Percentiles rank a stretch among this genome's conserved stretches.
These are phyloP conservation scores for Emergomyces africanus DNA, from an alignment of 2,329 filamentous ascomycete genomes.

Conservation along the genomic window DNA sequence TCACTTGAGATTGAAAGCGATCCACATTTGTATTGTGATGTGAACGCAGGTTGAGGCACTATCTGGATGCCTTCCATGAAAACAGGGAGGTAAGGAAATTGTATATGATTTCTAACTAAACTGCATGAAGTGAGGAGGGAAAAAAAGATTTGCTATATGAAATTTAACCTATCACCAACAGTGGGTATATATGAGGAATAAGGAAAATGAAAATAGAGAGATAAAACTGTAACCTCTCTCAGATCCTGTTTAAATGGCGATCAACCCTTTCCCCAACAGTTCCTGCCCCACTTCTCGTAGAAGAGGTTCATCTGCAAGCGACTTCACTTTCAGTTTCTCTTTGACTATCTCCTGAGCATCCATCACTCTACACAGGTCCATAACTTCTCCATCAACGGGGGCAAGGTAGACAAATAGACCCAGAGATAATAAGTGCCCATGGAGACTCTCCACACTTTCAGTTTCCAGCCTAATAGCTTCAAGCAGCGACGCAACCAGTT, in stretches of 20 bases:
- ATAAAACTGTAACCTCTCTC: not conserved
- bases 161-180: too few species aligned
- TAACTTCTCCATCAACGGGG: slow-evolving; percentile 58
- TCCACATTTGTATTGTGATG: too few species aligned
- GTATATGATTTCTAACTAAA: slow-evolving; percentile 31
- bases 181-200: slow-evolving; percentile 11
- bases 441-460: slow-evolving; percentile 53
- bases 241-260: not conserved
- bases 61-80: too few species aligned
- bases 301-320: slow-evolving; percentile 46
- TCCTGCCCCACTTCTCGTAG: slow-evolving; percentile 38
- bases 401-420: slow-evolving; percentile 64
- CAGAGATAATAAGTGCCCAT: slow-evolving; percentile 62
- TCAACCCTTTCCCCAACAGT: slow-evolving; percentile 29
- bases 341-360: slow-evolving; percentile 56
- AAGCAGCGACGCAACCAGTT: slow-evolving; percentile 66
- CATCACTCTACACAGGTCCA: slow-evolving; percentile 65
- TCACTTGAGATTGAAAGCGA: too few species aligned
- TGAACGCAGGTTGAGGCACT: too few species aligned
- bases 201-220: slow-evolving; percentile 12
- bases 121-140: slow-evolving; percentile 10
- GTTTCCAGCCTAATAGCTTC: slow-evolving; percentile 53
- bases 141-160: slow-evolving; percentile 6
- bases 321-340: slow-evolving; percentile 38
- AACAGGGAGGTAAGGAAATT: too few species aligned